phyloP scores from a whole-genome alignment of 179 eudicot genomes.

The Silene vulgaris region DNA sequence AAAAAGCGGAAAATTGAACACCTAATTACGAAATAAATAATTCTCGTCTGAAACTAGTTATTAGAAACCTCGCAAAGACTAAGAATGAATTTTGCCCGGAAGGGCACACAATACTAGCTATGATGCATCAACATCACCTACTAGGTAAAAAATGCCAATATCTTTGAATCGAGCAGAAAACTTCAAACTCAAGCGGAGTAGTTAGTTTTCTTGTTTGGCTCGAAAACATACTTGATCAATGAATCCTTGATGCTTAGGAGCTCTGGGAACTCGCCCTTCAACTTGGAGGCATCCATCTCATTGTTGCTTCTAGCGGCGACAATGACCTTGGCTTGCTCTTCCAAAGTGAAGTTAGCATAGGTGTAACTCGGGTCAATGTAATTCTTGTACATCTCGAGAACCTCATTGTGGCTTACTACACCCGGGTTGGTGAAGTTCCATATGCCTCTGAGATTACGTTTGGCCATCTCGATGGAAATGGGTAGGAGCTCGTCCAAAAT shows the following conservation, averaged over 20 bases:
- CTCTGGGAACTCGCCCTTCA: slow-evolving; percentile 77
- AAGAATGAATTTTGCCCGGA: slow-evolving; percentile 19
- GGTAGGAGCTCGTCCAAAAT: slow-evolving; percentile 83
- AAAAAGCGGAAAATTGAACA: slow-evolving; percentile 6
- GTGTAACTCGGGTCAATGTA: slow-evolving; percentile 62
- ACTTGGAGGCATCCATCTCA: slow-evolving; percentile 73
- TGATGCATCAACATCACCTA: slow-evolving; percentile 11
- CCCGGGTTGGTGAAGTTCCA: slow-evolving; percentile 90
- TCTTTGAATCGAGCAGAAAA: neutral
- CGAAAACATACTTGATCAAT: slow-evolving; percentile 73
- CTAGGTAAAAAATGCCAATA: slow-evolving; percentile 17
- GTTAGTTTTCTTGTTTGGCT: slow-evolving; percentile 60
- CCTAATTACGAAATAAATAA: slow-evolving; percentile 15
- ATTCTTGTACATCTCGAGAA: slow-evolving; percentile 75
- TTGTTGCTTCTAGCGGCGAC: slow-evolving; percentile 79
- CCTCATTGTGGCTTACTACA: slow-evolving; percentile 79
- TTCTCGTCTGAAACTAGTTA: slow-evolving; percentile 18
- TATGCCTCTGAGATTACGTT: slow-evolving; percentile 65
- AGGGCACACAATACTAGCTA: slow-evolving; percentile 14
- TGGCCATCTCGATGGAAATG: slow-evolving; percentile 87
- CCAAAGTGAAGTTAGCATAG: slow-evolving; percentile 68
- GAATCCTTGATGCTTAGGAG: slow-evolving; percentile 67
- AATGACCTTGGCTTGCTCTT: slow-evolving; percentile 87
- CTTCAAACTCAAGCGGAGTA: slow-evolving; percentile 28
- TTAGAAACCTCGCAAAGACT: slow-evolving; percentile 15